Base-by-base conservation (phyloP, 768 basidiomycete species). In the Steccherinum ochraceum region DNA sequence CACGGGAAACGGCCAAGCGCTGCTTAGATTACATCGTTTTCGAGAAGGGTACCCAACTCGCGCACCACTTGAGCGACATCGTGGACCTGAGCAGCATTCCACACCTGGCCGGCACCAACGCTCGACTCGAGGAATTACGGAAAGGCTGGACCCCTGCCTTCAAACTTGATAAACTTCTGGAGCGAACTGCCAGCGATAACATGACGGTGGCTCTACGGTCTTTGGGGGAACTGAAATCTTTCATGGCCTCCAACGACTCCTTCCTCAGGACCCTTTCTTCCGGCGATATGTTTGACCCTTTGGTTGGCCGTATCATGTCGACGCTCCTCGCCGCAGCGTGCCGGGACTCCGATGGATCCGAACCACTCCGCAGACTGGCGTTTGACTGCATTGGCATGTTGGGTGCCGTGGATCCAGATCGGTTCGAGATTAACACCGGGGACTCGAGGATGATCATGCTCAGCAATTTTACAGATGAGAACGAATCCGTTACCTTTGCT, bases 361-460 rank as follows among this genome's bases (percentile, higher is more conserved):
- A 93, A 42, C 61, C 73, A 1, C 61, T 93, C 7, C 82, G 83
- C 16, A 69, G 80, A 40, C 66, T 89, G 18, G 86, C 92, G 0
- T 93, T 86, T 61, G 90, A 96, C 61, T 96, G 91, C 62, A 81
- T 98, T 50, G 93, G 94, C 1, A 79, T 90, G 19, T 69, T 98
- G 12, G 96, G 96, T 4, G 96, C 96, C 2, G 77, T 94, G 16
- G 96, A 99, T 66, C 95, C 95, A 0, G 95, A 98, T 71, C 78
- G 96, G 45, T 87, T 88, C 60, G 86, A 90, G 55, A 73, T 91
- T 18, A 69, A 71, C 1, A 64, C 75, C 24, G 69, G 67, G 30
- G 83, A 86, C 54, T 66, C 78, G 2, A 75, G 77, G 41, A 85
- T 89, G 69, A 77, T 93, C 43, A 76, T 97, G 45, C 72, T 83